Percentiles rank a stretch among this genome's conserved stretches.
phyloP scores from a whole-genome alignment of 192 early-diverging fungal genomes.

The Dissophora globulifera region DNA sequence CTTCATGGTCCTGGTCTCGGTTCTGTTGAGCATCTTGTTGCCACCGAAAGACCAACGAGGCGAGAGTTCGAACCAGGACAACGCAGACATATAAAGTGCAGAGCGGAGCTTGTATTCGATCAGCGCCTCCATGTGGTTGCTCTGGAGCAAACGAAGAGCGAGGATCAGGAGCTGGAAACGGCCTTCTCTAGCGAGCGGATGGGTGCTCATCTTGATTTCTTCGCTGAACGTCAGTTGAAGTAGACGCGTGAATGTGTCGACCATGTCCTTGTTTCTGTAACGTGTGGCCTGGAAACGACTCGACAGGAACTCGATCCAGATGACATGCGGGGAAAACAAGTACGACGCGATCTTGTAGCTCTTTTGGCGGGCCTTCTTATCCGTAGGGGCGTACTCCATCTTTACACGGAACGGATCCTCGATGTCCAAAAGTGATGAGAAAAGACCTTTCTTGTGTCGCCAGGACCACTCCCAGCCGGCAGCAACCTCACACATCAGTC shows the following conservation, averaged over 20 bases:
- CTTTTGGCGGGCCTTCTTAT: conserved; percentile 77
- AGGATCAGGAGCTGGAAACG: conserved; percentile 83
- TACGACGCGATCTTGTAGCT: conserved; percentile 68
- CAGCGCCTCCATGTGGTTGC: conserved; percentile 70
- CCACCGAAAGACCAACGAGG: conserved; percentile 85
- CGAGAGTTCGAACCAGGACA: conserved; percentile 82
- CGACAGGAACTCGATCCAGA: conserved; percentile 89
- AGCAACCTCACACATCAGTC: conserved; percentile 86
- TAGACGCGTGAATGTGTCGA: conserved; percentile 79
- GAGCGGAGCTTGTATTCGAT: conserved; percentile 71
- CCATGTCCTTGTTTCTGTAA: conserved; percentile 74
- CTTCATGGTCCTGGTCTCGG: conserved; percentile 70
- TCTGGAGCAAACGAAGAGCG: conserved; percentile 78
- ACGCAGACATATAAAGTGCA: conserved; percentile 74
- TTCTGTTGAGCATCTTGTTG: conserved; percentile 67
- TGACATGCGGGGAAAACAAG: conserved; percentile 77
- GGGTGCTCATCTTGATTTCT: conserved; percentile 59
- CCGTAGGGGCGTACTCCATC: conserved; percentile 95
- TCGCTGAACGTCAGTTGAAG: conserved; percentile 79
- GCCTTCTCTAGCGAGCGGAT: conserved; percentile 77
- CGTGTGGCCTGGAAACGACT: conserved; percentile 85
- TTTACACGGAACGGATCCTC: conserved; percentile 85
- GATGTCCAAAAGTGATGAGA: conserved; percentile 64
- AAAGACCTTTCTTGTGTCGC: conserved; percentile 85
- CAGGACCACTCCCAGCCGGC: conserved; percentile 85